Evolutionary conservation across 176 grass and related monocot species (phyloP), one percentile per base, ranked within the genome.

Genomic region (Olyra latifolia): DNA sequence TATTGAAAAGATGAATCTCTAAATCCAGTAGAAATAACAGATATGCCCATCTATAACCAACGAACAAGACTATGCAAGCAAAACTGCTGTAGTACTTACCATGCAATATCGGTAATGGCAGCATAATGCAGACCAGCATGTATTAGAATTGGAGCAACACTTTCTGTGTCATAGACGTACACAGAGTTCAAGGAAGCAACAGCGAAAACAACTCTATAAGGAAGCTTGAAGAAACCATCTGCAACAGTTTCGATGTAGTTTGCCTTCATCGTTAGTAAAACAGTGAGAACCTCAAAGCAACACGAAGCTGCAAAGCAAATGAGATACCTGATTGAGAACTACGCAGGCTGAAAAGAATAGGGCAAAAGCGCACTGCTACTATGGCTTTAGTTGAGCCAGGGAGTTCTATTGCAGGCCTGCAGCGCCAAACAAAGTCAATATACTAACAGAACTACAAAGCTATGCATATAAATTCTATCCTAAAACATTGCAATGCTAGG

Each of bases 101-200:
- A 99, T 74, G 96, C 55, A 82, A 99, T 93, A 93, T 99, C 92
- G 3, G 96, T 99, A 79, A 99, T 93, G 56, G 96, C 96, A 45
- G 96, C 96, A 90, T 99, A 99, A 61, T 99, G 96, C 46, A 99
- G 88, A 83, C 96, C 96, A 78, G 92, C 96, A 35, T 89, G 86
- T 53, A 95, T 77, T 72, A 89, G 78, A 55, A 95, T 88, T 69
- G 96, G 92, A 86, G 88, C 75, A 44, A 81, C 52, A 78, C 96
- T 95, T 88, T 99, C 90, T 20, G 92, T 95, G 67, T 99, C 96
- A 67, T 95, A 99, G 47, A 98, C 93, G 79, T 91, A 91, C 10
- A 99, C 72, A 68, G 96, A 99, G 79, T 99, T 88, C 66, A 99
- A 87, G 66, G 96, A 93, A 75, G 92, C 90, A 47, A 93, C 83